These are phyloP conservation scores for Zarea fungicola DNA, from an alignment of 2,329 filamentous ascomycete genomes.

Conservation along the genomic window DNA sequence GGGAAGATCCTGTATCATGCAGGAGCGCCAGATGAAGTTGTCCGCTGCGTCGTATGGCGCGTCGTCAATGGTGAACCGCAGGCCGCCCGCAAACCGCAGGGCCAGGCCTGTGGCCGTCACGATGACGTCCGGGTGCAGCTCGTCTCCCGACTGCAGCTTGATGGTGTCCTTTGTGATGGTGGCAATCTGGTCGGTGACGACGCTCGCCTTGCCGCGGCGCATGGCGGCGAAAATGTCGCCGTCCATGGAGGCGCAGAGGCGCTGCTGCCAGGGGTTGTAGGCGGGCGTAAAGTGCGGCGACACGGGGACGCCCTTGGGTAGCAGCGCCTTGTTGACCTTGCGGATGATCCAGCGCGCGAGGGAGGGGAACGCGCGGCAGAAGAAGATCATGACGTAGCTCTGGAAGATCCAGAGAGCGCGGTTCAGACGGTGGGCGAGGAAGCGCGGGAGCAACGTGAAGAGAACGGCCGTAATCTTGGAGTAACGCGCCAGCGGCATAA, in stretches of 20 bases:
- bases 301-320: slow-evolving; percentile 41
- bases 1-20: slow-evolving; percentile 59
- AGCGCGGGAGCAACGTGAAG: slow-evolving; percentile 35
- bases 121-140: slow-evolving; percentile 54
- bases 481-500: slow-evolving; percentile 47
- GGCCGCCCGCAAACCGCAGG: slow-evolving; percentile 49
- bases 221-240: slow-evolving; percentile 42
- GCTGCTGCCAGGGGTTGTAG: slow-evolving; percentile 62
- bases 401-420: slow-evolving; percentile 43
- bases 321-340: slow-evolving; percentile 33
- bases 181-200: slow-evolving; percentile 44
- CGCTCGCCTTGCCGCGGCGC: slow-evolving; percentile 30
- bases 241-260: slow-evolving; percentile 54
- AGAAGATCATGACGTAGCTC: slow-evolving; percentile 33
- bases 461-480: too few relatives aligned
- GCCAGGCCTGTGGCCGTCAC: slow-evolving; percentile 61
- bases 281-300: slow-evolving; percentile 51
- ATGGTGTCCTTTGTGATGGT: slow-evolving; percentile 40
- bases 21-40: slow-evolving; percentile 52
- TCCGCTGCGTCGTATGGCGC: slow-evolving; percentile 35
- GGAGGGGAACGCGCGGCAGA: slow-evolving; percentile 47
- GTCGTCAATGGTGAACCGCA: slow-evolving; percentile 47
- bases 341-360: slow-evolving; percentile 40
- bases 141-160: slow-evolving; percentile 37
- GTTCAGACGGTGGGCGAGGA: slow-evolving; percentile 40